These are phyloP conservation scores for Microascus cirrosus DNA, from an alignment of 2,329 filamentous ascomycete species.

Conservation along the genomic window DNA sequence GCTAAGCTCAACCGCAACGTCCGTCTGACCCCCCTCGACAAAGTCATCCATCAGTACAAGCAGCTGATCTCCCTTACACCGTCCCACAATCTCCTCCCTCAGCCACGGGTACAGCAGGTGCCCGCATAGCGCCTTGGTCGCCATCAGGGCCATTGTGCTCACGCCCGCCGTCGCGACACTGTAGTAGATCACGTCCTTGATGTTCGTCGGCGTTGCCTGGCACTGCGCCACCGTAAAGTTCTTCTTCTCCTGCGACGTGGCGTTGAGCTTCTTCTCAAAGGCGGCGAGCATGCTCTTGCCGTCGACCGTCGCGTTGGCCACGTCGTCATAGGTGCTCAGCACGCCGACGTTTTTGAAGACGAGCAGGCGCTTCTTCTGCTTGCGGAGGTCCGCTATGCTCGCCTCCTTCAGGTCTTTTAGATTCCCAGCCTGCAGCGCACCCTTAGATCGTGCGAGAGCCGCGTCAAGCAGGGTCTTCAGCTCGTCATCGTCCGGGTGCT, in stretches of 20 bases:
- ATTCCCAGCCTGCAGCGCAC: conserved; percentile 15
- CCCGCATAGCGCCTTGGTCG: conserved; percentile 37
- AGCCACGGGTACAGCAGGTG: conserved; percentile 35
- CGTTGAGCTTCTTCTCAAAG: conserved; percentile 19
- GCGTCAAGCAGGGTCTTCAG: conserved; percentile 22
- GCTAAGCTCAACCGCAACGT: conserved; percentile 23
- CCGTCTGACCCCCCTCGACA: conserved; percentile 35
- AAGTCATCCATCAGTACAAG: conserved; percentile 40
- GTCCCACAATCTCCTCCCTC: conserved; percentile 23
- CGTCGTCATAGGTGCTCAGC: conserved; percentile 27
- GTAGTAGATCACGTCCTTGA: conserved; percentile 31
- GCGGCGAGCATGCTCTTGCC: conserved; percentile 24
- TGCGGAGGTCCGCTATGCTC: conserved; percentile 21
- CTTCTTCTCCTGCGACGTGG: conserved; percentile 17
- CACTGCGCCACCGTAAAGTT: conserved; percentile 33
- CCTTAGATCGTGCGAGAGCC: conserved; percentile 17
- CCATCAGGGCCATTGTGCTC: conserved; percentile 29
- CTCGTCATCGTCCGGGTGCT: conserved; percentile 26
- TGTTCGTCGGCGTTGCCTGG: conserved; percentile 38
- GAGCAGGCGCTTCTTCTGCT: conserved; percentile 22
- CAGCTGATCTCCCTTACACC: conserved; percentile 24
- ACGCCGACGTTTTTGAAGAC: conserved; percentile 23
- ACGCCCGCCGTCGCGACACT: conserved; percentile 31
- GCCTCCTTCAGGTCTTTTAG: conserved; percentile 20
- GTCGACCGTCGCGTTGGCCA: conserved; percentile 26